Percentiles rank a stretch among this genome's conserved stretches.
Conservation (phyloP, 192 early-diverging fungal species). For the Gonapodya sp. region DNA sequence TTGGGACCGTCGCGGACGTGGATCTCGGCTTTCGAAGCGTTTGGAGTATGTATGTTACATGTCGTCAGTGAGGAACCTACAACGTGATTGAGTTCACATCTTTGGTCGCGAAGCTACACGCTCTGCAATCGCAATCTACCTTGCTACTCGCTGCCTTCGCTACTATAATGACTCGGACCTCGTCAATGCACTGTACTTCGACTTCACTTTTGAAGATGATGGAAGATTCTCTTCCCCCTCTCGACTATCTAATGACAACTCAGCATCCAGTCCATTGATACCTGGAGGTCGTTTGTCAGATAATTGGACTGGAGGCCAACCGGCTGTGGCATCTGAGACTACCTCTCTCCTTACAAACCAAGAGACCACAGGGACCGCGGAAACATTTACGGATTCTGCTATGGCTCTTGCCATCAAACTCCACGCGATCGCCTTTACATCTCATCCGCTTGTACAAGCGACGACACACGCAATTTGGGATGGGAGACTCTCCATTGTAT, state of each 20-base stretch:
- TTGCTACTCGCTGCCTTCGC: background rate
- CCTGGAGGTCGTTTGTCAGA: too few relatives aligned
- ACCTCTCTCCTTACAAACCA: too few relatives aligned
- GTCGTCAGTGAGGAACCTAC: too few relatives aligned
- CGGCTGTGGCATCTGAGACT: too few relatives aligned
- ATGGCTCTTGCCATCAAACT: background rate
- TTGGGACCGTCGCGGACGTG: background rate
- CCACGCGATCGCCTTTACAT: background rate
- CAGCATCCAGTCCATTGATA: background rate
- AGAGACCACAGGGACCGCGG: too few relatives aligned
- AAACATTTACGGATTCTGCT: background rate
- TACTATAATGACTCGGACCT: background rate
- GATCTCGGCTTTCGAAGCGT: background rate
- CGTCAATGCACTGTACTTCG: background rate
- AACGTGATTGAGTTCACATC: too few relatives aligned
- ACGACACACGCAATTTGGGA: background rate
- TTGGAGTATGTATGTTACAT: too few relatives aligned
- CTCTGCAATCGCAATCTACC: background rate
- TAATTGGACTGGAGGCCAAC: too few relatives aligned
- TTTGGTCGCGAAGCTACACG: background rate
- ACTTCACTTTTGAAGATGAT: background rate
- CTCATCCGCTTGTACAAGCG: background rate
- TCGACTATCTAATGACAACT: background rate
- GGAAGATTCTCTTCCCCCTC: background rate
- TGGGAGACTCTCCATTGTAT: background rate